Percentiles rank a stretch among this genome's conserved stretches.
These are phyloP conservation scores for Bromus sterilis DNA, from an alignment of 176 grass and related monocot species.

Conservation along the genomic window DNA sequence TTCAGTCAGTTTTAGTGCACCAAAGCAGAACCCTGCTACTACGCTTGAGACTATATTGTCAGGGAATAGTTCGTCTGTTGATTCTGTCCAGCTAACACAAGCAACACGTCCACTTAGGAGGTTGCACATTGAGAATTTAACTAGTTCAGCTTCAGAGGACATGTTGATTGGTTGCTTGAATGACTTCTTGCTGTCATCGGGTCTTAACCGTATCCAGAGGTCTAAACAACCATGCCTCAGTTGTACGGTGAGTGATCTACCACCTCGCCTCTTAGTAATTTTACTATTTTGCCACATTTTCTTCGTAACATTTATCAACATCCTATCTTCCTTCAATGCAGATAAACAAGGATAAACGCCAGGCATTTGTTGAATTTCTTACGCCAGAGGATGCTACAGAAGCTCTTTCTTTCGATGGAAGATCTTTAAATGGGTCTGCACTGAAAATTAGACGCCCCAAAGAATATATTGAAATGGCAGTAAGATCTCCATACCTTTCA, in stretches of 20 bases:
- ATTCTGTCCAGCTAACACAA: slow-evolving; percentile 87
- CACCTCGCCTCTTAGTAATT: background rate
- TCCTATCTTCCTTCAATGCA: slow-evolving; percentile 27
- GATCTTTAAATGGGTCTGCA: slow-evolving; percentile 50
- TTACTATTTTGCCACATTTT: background rate
- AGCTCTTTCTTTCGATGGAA: slow-evolving; percentile 91
- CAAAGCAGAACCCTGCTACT: slow-evolving; percentile 21
- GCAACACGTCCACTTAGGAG: slow-evolving; percentile 77
- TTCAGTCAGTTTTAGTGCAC: slow-evolving; percentile 18
- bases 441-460: slow-evolving; percentile 89
- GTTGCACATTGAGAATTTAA: slow-evolving; percentile 79
- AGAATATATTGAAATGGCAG: slow-evolving; percentile 80
- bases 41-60: slow-evolving; percentile 25
- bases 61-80: slow-evolving; percentile 42
- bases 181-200: slow-evolving; percentile 54
- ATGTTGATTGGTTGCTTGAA: slow-evolving; percentile 71
- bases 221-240: slow-evolving; percentile 78
- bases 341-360: slow-evolving; percentile 93
- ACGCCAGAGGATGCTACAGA: slow-evolving; percentile 90
- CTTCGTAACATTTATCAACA: background rate
- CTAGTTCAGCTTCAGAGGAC: slow-evolving; percentile 61
- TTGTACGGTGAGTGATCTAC: slow-evolving; percentile 58
- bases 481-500: slow-evolving; percentile 47
- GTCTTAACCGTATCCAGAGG: slow-evolving; percentile 38
- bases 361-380: slow-evolving; percentile 95